Percentiles rank a stretch among this genome's conserved stretches.
phyloP scores from a whole-genome alignment of 2,329 filamentous ascomycete genomes.

The Xylariaceae sp. region DNA sequence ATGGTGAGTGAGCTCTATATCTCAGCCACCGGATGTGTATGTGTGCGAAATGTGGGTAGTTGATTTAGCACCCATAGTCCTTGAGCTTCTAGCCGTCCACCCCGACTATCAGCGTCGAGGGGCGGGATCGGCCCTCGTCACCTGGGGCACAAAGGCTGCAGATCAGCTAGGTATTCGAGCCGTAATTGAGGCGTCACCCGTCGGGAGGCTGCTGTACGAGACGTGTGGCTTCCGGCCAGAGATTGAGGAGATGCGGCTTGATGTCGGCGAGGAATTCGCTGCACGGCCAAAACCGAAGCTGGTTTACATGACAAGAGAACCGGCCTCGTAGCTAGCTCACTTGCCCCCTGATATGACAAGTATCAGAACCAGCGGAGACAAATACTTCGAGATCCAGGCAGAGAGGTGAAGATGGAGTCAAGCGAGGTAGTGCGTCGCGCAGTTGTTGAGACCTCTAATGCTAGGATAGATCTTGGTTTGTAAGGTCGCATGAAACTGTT shows the following conservation, averaged over 20 bases:
- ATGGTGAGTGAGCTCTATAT: conserved; percentile 12
- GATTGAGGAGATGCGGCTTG: conserved; percentile 22
- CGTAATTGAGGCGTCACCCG: conserved; percentile 20
- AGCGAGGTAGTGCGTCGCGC: too few relatives aligned
- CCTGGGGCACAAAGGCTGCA: conserved; percentile 20
- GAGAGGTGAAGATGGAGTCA: too few relatives aligned
- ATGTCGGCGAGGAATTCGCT: conserved; percentile 17
- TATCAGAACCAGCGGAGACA: too few relatives aligned
- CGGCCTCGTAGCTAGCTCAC: too few relatives aligned
- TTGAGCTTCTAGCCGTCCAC: conserved; percentile 22
- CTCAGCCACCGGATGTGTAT: background rate
- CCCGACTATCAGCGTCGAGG: conserved; percentile 20
- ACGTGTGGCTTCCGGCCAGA: conserved; percentile 19
- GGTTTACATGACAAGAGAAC: conserved; percentile 19
- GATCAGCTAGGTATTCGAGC: conserved; percentile 18
- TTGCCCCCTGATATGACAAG: too few relatives aligned
- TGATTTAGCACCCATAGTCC: too few relatives aligned
- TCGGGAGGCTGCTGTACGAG: conserved; percentile 18
- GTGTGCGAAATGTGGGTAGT: too few relatives aligned
- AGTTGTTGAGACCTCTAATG: too few relatives aligned
- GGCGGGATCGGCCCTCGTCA: conserved; percentile 20
- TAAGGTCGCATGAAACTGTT: too few relatives aligned
- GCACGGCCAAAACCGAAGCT: conserved; percentile 16
- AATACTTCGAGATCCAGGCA: too few relatives aligned
- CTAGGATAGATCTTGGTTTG: too few relatives aligned